A percentile compares a stretch with the other conserved stretches of the same genome.
phyloP scores from a whole-genome alignment of 345 rosid species.

The Eucalyptus curtisii region DNA sequence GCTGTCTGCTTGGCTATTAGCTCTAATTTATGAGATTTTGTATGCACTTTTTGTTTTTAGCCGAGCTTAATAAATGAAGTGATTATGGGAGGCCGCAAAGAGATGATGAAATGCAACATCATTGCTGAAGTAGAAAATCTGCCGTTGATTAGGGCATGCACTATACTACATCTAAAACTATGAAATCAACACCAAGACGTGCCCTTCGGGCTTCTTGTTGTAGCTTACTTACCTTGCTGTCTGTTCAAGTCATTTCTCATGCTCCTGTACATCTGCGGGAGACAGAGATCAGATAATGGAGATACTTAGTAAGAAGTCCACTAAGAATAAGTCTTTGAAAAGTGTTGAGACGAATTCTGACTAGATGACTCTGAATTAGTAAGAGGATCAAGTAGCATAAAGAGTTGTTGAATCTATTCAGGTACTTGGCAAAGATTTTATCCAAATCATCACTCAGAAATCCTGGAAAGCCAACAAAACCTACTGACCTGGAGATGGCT shows the following conservation, averaged over 20 bases:
- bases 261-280: conserved; percentile 88
- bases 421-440: background rate
- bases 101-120: background rate
- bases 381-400: background rate
- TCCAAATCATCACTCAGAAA: background rate
- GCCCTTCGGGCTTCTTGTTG: background rate
- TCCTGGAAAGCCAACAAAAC: background rate
- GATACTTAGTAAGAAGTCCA: background rate
- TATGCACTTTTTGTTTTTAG: background rate
- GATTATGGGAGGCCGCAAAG: background rate
- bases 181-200: background rate
- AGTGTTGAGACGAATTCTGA: background rate
- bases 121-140: background rate
- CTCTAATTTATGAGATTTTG: background rate
- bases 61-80: background rate
- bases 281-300: background rate
- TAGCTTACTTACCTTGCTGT: conserved; percentile 34
- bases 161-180: background rate
- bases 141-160: background rate
- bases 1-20: background rate
- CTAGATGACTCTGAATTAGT: background rate
- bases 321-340: background rate
- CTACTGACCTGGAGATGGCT: conserved; percentile 90
- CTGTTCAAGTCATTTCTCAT: conserved; percentile 58
- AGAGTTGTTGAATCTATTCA: background rate